Evolutionary conservation across 805 yeast species (phyloP).

Genomic region (Pichia paraexigua): DNA sequence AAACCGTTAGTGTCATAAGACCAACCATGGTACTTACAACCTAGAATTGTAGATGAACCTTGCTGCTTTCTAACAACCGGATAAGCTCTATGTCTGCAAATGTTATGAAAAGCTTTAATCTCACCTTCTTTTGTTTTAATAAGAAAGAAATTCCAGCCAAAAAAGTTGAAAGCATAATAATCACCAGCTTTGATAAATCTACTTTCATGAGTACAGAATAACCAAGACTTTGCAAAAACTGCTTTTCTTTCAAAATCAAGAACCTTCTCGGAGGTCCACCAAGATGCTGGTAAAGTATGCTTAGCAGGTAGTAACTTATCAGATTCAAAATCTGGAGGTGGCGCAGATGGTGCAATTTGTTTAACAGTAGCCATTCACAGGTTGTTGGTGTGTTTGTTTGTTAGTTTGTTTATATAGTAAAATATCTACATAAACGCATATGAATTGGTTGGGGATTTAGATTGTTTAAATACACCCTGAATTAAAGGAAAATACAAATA

Average conservation of each 20-base stretch:
- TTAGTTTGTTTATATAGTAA: not conserved
- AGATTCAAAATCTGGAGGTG: conserved; percentile 23
- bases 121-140: conserved; percentile 46
- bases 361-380: conserved; percentile 7
- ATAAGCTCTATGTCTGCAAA: conserved; percentile 58
- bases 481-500: not conserved
- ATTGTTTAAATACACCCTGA: not conserved
- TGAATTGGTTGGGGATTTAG: not conserved
- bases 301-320: conserved; percentile 32
- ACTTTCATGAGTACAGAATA: conserved; percentile 43
- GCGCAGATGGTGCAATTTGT: conserved; percentile 20
- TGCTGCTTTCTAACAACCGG: conserved; percentile 52
- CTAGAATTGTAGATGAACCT: conserved; percentile 50
- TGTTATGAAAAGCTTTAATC: conserved; percentile 54
- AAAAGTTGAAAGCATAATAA: conserved; percentile 40
- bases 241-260: conserved; percentile 53
- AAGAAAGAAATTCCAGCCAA: conserved; percentile 48
- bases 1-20: conserved; percentile 54
- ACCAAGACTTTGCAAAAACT: conserved; percentile 49
- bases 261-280: conserved; percentile 57
- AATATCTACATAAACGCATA: not conserved
- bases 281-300: conserved; percentile 56
- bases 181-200: conserved; percentile 53
- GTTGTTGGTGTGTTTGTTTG: not conserved
- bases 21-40: conserved; percentile 63